phyloP scores from a whole-genome alignment of 1,284 basidiomycete genomes.

The Papiliotrema laurentii region DNA sequence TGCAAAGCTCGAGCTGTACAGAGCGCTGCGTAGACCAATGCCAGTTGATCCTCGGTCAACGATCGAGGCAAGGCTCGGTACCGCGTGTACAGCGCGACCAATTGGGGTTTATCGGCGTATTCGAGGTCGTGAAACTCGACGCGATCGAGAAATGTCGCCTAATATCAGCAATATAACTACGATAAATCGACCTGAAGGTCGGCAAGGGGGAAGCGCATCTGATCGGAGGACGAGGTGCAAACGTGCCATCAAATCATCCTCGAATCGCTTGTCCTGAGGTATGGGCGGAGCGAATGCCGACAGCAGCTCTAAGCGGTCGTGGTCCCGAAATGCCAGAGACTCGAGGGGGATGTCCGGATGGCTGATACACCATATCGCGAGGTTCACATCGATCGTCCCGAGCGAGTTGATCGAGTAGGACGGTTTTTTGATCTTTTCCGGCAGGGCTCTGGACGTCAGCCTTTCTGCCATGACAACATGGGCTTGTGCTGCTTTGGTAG shows the following conservation, averaged over 20 bases:
- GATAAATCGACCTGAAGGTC: no score
- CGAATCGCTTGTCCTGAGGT: constrained; percentile 7
- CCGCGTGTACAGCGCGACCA: constrained; percentile 13
- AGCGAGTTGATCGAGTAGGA: neutral
- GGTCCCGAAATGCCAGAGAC: constrained; percentile 13
- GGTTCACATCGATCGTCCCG: neutral
- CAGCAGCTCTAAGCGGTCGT: constrained; percentile 8
- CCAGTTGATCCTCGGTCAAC: constrained; percentile 22
- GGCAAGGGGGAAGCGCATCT: no score
- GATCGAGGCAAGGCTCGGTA: constrained; percentile 19
- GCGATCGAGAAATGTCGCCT: constrained; percentile 9
- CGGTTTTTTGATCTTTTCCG: neutral
- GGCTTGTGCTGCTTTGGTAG: neutral
- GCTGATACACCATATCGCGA: neutral
- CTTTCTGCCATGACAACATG: neutral
- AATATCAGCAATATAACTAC: no score
- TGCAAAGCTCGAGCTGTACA: constrained; percentile 16
- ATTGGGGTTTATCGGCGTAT: constrained; percentile 2
- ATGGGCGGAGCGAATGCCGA: constrained; percentile 10
- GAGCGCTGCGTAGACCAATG: constrained; percentile 18
- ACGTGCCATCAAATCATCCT: constrained; percentile 17
- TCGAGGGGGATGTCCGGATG: neutral
- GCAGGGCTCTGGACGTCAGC: neutral
- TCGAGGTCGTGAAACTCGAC: constrained; percentile 1
- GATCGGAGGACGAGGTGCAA: no score